Evolutionary conservation across 805 yeast species (phyloP).

Genomic region (Saitoella complicata): DNA sequence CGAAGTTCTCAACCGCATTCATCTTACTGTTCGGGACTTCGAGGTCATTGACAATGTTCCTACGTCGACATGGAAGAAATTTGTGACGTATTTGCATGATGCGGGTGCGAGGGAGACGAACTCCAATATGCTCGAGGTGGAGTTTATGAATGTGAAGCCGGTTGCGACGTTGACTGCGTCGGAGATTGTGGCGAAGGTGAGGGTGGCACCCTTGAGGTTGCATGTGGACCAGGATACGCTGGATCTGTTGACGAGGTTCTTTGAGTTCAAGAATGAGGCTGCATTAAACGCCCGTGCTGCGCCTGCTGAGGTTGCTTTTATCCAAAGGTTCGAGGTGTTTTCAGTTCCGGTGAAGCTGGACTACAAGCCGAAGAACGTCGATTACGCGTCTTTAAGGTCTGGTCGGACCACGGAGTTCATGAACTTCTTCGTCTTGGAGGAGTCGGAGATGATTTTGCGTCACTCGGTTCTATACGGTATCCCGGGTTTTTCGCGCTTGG

Average conservation of each 20-base stretch:
- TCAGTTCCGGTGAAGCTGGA: slow-evolving; percentile 53
- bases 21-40: slow-evolving; percentile 35
- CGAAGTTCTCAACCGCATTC: slow-evolving; percentile 22
- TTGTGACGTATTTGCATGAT: slow-evolving; percentile 51
- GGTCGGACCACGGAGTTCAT: slow-evolving; percentile 78
- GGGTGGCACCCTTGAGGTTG: slow-evolving; percentile 55
- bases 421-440: slow-evolving; percentile 80
- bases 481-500: slow-evolving; percentile 51
- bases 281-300: slow-evolving; percentile 1
- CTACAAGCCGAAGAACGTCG: slow-evolving; percentile 81
- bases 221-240: slow-evolving; percentile 89
- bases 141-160: slow-evolving; percentile 48
- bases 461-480: slow-evolving; percentile 56
- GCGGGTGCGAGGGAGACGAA: slow-evolving; percentile 58
- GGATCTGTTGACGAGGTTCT: slow-evolving; percentile 65
- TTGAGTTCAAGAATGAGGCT: slow-evolving; percentile 58
- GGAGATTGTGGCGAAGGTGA: slow-evolving; percentile 37
- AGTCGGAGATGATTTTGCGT: slow-evolving; percentile 53
- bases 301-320: slow-evolving; percentile 11
- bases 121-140: slow-evolving; percentile 41
- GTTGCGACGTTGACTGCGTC: slow-evolving; percentile 45
- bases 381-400: slow-evolving; percentile 67
- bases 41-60: slow-evolving; percentile 63
- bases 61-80: slow-evolving; percentile 81
- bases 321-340: slow-evolving; percentile 20